Base-by-base conservation (phyloP, 106 monocot genomes). In the Allium cepa region DNA sequence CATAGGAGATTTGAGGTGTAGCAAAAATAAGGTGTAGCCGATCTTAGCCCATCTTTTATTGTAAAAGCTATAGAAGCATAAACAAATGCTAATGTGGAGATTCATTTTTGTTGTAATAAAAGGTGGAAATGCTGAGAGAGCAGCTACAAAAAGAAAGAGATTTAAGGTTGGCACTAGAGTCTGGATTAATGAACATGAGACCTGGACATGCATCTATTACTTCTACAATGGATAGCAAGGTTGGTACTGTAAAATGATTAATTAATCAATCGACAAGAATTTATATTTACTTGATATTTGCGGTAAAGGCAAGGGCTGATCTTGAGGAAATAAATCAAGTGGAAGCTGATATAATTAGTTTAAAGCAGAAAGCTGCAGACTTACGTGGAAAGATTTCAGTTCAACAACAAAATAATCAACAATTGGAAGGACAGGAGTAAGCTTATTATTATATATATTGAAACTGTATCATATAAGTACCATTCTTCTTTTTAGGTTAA, bases 91-190 rank as follows among this genome's bases (percentile, higher is more conserved):
- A 15, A 51, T 11, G 49, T 7, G 47, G 18, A 26, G n/a, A 9
- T 11, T 50, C 11, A 15, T 66, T 28, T 60, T 64, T 17, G 15
- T 56, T 75, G 26, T 69, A 46, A 61, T 15, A 66, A 66, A 58
- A 94, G 90, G 90, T 91, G 46, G 81, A 80, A 77, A 79, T 70
- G 62, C 72, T 95, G 72, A 61, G 69, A 69, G 79, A 79, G 56
- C 79, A 83, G 58, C 74, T 95, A 64, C 82, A 88, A 59, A 87
- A 79, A 66, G 94, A 95, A 77, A 91, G 83, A 78, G 80, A 81
- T 60, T 59, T 85, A 64, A 83, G 76, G 70, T 56, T 74, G 63
- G 79, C 79, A 47, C 74, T 95, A 49, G 94, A 95, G 77, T 74
- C 83, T 77, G 85, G 91, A 47, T 52, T 95, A 48, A 84, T 78